These are phyloP conservation scores for Mucor circinelloides DNA, from an alignment of 371 early-diverging fungal genomes.

Conservation along the genomic window DNA sequence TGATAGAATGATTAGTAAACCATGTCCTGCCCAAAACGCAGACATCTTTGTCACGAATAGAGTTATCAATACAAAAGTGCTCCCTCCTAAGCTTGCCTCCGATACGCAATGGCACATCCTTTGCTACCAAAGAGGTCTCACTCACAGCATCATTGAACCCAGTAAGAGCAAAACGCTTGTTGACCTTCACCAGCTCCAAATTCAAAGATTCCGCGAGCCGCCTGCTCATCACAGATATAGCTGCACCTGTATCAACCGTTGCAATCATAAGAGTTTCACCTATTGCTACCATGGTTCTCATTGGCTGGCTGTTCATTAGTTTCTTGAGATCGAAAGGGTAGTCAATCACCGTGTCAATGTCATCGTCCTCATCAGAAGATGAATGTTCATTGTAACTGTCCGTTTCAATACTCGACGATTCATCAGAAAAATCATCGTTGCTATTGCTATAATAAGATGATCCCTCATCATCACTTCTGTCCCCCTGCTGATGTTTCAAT, in stretches of 20 bases:
- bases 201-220: conserved; percentile 6
- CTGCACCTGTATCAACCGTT: conserved; percentile 20
- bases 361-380: not conserved
- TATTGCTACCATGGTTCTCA: not conserved
- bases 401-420: no score
- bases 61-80: conserved; percentile 18
- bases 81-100: conserved; percentile 15
- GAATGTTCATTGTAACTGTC: not conserved
- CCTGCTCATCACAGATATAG: conserved; percentile 15
- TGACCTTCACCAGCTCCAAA: not conserved
- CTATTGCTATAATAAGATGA: no score
- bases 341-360: not conserved
- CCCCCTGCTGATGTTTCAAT: no score
- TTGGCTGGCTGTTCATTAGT: conserved; percentile 5
- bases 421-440: not conserved
- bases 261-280: conserved; percentile 3
- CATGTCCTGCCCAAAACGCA: conserved; percentile 10
- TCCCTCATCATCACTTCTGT: not conserved
- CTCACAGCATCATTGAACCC: conserved; percentile 1
- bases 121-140: not conserved
- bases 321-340: conserved; percentile 8
- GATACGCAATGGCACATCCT: conserved; percentile 5
- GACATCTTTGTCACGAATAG: not conserved
- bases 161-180: not conserved
- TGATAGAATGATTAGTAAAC: conserved; percentile 3